phyloP scores from a whole-genome alignment of 305 asterid genomes.

The Nicotiana rustica region DNA sequence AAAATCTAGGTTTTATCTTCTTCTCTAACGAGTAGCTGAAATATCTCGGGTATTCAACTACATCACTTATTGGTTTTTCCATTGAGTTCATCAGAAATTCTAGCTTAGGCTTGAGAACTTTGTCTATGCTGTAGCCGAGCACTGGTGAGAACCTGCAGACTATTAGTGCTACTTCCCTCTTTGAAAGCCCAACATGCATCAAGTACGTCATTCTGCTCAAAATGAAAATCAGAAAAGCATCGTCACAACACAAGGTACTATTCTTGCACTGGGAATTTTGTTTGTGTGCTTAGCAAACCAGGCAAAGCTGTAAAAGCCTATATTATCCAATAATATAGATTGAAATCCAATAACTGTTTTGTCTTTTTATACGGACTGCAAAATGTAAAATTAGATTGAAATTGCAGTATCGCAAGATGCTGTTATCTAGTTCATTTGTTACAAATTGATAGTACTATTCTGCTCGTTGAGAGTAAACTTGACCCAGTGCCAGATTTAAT shows the following conservation, averaged over 20 bases:
- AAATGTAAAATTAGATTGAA: slow-evolving; percentile 17
- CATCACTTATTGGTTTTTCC: slow-evolving; percentile 67
- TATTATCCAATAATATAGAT: not conserved
- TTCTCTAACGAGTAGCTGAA: slow-evolving; percentile 95
- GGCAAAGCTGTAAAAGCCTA: slow-evolving; percentile 7
- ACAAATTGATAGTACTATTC: slow-evolving; percentile 29
- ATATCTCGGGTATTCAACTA: slow-evolving; percentile 88
- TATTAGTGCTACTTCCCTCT: slow-evolving; percentile 72
- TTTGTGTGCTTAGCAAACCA: not conserved
- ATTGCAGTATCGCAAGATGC: not conserved
- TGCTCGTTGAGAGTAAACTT: not conserved
- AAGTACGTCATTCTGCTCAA: slow-evolving; percentile 68
- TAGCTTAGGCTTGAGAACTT: slow-evolving; percentile 81
- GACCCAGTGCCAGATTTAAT: not conserved
- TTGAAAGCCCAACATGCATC: slow-evolving; percentile 67
- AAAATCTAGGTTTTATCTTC: slow-evolving; percentile 87
- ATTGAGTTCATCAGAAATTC: slow-evolving; percentile 72
- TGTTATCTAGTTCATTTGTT: not conserved
- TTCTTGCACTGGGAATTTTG: slow-evolving; percentile 1
- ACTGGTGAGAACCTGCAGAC: slow-evolving; percentile 80
- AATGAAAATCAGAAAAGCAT: slow-evolving; percentile 5
- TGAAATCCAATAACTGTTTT: not conserved
- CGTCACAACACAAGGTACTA: slow-evolving; percentile 1
- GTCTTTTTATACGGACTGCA: not conserved
- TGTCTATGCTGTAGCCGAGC: slow-evolving; percentile 83